Evolutionary conservation across 257 asterid species (phyloP).

Genomic region (Lantana camara): DNA sequence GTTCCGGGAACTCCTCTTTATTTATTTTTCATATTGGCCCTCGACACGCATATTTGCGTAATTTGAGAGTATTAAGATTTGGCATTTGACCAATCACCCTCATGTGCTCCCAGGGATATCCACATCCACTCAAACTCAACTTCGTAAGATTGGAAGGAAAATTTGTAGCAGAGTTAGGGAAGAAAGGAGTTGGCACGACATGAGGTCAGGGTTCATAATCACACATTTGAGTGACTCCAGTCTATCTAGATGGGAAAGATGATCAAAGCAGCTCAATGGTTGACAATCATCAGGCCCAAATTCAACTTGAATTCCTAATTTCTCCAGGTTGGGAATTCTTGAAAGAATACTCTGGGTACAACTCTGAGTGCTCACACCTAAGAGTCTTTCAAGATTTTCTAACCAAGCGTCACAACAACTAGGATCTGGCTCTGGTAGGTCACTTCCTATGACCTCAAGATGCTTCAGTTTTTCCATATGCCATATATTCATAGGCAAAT

Average conservation of each 20-base stretch:
- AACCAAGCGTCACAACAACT: not conserved
- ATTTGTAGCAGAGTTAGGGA: not conserved
- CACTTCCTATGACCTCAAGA: not conserved
- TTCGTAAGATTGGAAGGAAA: conserved; percentile 14
- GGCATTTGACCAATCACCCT: no score
- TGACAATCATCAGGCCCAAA: not conserved
- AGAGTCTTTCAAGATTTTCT: not conserved
- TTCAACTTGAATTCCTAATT: conserved; percentile 2
- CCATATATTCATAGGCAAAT: not conserved
- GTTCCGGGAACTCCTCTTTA: no score
- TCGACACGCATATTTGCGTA: no score
- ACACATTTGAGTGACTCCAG: conserved; percentile 10
- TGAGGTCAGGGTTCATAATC: conserved; percentile 18
- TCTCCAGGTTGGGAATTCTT: conserved; percentile 12
- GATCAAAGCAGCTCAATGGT: not conserved
- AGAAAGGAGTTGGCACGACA: not conserved
- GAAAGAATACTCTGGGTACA: not conserved
- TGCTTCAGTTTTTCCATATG: not conserved
- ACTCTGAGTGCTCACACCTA: not conserved
- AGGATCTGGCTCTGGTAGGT: conserved; percentile 3
- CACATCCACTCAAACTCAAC: conserved; percentile 21
- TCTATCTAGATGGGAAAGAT: not conserved
- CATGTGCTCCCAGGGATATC: not conserved
- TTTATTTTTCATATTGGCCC: no score
- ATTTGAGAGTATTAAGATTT: no score